These are phyloP conservation scores for Collybia sordida DNA, from an alignment of 768 basidiomycete genomes.

Conservation along the genomic window DNA sequence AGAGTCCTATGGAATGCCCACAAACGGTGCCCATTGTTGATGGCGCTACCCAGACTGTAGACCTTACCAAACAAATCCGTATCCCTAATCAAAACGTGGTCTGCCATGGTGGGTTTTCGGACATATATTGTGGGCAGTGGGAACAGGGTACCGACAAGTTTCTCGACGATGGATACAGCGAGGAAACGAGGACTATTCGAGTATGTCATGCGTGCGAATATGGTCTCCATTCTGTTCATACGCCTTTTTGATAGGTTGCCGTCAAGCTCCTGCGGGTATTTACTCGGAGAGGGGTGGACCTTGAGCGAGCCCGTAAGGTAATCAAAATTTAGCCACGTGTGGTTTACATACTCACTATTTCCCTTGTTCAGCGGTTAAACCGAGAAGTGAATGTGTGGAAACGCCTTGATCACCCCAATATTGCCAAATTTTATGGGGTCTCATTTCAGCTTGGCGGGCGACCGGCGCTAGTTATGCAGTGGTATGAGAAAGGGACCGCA, in stretches of 20 bases:
- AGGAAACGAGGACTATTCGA: background rate
- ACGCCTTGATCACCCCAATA: conserved; percentile 37
- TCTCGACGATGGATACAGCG: background rate
- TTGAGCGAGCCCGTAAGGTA: conserved; percentile 16
- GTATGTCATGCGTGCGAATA: background rate
- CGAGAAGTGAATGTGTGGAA: conserved; percentile 40
- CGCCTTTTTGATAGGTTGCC: conserved; percentile 15
- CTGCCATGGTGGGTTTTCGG: conserved; percentile 25
- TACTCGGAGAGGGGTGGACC: conserved; percentile 15
- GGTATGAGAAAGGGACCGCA: conserved; percentile 33
- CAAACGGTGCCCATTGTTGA: no score
- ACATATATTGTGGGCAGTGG: conserved; percentile 21
- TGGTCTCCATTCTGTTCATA: background rate
- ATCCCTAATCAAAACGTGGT: conserved; percentile 6
- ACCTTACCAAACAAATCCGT: conserved; percentile 17
- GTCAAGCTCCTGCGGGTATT: conserved; percentile 24
- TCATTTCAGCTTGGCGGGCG: conserved; percentile 28
- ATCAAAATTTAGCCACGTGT: background rate
- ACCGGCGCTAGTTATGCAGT: conserved; percentile 38
- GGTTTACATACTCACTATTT: background rate
- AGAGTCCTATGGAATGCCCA: no score
- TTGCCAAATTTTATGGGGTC: conserved; percentile 40
- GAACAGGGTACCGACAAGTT: background rate
- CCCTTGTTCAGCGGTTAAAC: conserved; percentile 33
- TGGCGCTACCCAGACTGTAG: conserved; percentile 1